These are phyloP conservation scores for Blepharisma stoltei DNA, from an alignment of 73 alveolate genomes.

Conservation along the genomic window DNA sequence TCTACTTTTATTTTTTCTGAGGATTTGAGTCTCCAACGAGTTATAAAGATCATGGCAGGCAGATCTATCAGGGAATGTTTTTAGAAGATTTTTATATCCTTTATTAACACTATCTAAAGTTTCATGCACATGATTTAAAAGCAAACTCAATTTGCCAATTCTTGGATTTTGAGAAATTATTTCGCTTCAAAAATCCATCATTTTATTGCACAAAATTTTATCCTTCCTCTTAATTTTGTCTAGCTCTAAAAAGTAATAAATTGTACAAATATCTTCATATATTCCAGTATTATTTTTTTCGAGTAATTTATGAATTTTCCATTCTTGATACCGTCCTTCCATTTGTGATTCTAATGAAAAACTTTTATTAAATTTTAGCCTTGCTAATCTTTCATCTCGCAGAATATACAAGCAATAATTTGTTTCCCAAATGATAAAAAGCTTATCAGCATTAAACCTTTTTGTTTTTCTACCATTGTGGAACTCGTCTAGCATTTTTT, in stretches of 20 bases:
- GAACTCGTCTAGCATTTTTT: too few species aligned
- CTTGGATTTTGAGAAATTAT: not conserved
- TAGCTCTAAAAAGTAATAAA: not conserved
- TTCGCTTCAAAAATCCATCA: not conserved
- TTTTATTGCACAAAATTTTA: not conserved
- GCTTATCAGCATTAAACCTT: too few species aligned
- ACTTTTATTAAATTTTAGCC: not conserved
- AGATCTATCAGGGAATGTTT: not conserved
- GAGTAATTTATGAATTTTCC: not conserved
- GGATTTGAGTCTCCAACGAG: not conserved
- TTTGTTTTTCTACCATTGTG: too few species aligned
- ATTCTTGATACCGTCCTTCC: not conserved
- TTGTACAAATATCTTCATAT: not conserved
- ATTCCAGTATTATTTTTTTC: not conserved
- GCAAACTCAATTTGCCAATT: not conserved
- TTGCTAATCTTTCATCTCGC: constrained; percentile 3
- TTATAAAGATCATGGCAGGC: not conserved
- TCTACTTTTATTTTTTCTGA: not conserved
- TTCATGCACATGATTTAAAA: not conserved
- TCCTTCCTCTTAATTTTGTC: constrained; percentile 3
- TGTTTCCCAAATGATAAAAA: not conserved
- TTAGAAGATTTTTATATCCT: not conserved
- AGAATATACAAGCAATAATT: not conserved
- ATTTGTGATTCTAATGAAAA: not conserved
- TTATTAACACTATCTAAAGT: not conserved